Percentiles rank a stretch among this genome's conserved stretches.
phyloP scores from a whole-genome alignment of 768 basidiomycete species.

The Boletus vermiculosoides region DNA sequence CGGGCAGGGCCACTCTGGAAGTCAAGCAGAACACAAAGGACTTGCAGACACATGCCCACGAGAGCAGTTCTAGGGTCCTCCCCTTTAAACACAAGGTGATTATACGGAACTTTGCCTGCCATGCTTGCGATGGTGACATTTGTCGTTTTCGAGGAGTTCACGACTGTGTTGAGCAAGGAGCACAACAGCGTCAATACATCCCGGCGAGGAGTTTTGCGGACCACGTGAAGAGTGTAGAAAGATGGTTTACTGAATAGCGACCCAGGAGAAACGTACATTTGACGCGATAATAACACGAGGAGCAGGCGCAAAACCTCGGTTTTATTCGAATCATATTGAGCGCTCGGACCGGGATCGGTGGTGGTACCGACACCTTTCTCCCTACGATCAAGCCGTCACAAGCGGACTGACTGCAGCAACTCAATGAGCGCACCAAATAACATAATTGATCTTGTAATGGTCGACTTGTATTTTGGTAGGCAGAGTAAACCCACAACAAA shows the following conservation, averaged over 20 bases:
- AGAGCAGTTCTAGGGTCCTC: constrained; percentile 75
- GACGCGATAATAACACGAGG: constrained; percentile 83
- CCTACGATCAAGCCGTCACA: constrained; percentile 45
- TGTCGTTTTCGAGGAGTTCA: constrained; percentile 60
- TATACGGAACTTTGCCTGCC: constrained; percentile 81
- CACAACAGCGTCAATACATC: constrained; percentile 91
- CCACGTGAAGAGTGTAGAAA: constrained; percentile 73
- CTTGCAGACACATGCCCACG: constrained; percentile 73
- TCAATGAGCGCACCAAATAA: constrained; percentile 69
- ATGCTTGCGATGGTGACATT: constrained; percentile 61
- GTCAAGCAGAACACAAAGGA: constrained; percentile 72
- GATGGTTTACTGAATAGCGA: constrained; percentile 72
- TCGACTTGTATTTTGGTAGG: constrained; percentile 74
- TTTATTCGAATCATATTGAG: constrained; percentile 74
- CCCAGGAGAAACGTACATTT: constrained; percentile 79
- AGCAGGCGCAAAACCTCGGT: constrained; percentile 88
- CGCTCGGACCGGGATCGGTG: constrained; percentile 60
- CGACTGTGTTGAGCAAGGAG: constrained; percentile 87
- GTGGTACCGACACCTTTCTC: constrained; percentile 95
- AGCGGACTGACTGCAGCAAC: constrained; percentile 2
- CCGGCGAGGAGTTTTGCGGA: constrained; percentile 71
- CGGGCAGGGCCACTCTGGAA: constrained; percentile 76
- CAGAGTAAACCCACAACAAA: constrained; percentile 92
- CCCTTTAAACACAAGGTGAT: constrained; percentile 88
- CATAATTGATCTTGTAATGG: constrained; percentile 80